These are phyloP conservation scores for Teratosphaeria destructans DNA, from an alignment of 2,329 filamentous ascomycete genomes.

Conservation along the genomic window DNA sequence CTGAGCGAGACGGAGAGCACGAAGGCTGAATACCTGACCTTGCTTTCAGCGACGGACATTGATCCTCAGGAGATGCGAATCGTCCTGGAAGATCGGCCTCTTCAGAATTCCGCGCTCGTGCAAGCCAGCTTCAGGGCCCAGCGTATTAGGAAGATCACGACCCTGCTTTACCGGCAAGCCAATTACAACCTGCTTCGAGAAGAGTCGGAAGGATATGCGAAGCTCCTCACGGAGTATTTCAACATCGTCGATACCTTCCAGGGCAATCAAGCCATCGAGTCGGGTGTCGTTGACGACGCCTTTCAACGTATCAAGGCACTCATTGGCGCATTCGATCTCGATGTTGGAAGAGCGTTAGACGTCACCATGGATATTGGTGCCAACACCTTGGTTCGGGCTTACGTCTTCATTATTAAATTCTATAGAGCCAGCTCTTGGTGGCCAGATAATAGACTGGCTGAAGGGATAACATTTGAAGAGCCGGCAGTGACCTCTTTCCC, in stretches of 20 bases:
- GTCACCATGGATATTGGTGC: slow-evolving; percentile 93
- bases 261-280: slow-evolving; percentile 62
- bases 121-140: slow-evolving; percentile 75
- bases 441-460: slow-evolving; percentile 56
- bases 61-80: slow-evolving; percentile 63
- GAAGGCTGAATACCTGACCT: slow-evolving; percentile 48
- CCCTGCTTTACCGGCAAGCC: slow-evolving; percentile 85
- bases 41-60: slow-evolving; percentile 64
- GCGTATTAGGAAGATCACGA: slow-evolving; percentile 81
- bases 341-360: slow-evolving; percentile 88
- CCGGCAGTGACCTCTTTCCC: slow-evolving; percentile 60
- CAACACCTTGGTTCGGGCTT: slow-evolving; percentile 83
- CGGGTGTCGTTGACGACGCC: slow-evolving; percentile 69
- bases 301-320: slow-evolving; percentile 89
- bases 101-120: slow-evolving; percentile 69
- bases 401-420: slow-evolving; percentile 88
- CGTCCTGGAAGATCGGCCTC: slow-evolving; percentile 66
- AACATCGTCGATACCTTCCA: slow-evolving; percentile 56
- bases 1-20: slow-evolving; percentile 60
- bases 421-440: slow-evolving; percentile 92
- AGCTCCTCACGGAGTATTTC: slow-evolving; percentile 90
- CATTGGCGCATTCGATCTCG: slow-evolving; percentile 92
- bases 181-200: slow-evolving; percentile 94
- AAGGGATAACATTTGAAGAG: slow-evolving; percentile 38
- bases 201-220: slow-evolving; percentile 93